Base-by-base conservation (phyloP, 352 stramenopile species). In the Thraustochytrium sp. region DNA sequence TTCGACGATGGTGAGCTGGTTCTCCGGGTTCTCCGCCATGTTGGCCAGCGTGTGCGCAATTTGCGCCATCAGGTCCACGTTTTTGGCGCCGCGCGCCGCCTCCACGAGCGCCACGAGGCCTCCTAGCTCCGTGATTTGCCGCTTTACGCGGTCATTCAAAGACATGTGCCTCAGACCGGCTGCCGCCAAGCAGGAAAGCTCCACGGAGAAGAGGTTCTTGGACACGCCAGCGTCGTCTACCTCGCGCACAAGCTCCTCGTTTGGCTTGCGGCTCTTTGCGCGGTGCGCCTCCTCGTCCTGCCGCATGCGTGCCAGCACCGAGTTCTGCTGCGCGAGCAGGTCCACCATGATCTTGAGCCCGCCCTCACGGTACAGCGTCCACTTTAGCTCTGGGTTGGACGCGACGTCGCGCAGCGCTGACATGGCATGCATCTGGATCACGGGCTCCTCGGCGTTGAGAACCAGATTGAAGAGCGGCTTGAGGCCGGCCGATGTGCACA, bases 31-130 rank as follows among this genome's bases (percentile, higher is more conserved):
- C 85, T 98, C 95, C 37, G 92, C 96, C 40, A 98, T 85, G 85
- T 98, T 98, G 2, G 94, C 95, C 11, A 98, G 84, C 34, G 97
- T 74, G 1, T 94, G 95, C 4, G 93, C 93, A 85, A 95, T 94
- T 86, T 98, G 94, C 75, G 90, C 96, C 85, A 93, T 89, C 36
- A 98, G 88, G 84, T 98, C 94, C 23, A 97, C 65, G 61, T 97
- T 95, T n/a, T 93, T 88, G 34, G 68, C 68, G 65, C 92, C 88
- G 42, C 91, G 87, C 4, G 91, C 92, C 1, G 98, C 88, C 0
- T 90, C 90, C 2, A 93, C 92, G 2, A 90, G 88, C 18, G 98
- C 83, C n/a, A 90, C 90, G 0, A 98, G 87, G 1, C 94, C 88
- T 2, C 93, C 93, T 49, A 89, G 87, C 23, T 93, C 90, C 0